Conservation (phyloP, 2,329 filamentous ascomycete species). For the Aschersonia sp. region DNA sequence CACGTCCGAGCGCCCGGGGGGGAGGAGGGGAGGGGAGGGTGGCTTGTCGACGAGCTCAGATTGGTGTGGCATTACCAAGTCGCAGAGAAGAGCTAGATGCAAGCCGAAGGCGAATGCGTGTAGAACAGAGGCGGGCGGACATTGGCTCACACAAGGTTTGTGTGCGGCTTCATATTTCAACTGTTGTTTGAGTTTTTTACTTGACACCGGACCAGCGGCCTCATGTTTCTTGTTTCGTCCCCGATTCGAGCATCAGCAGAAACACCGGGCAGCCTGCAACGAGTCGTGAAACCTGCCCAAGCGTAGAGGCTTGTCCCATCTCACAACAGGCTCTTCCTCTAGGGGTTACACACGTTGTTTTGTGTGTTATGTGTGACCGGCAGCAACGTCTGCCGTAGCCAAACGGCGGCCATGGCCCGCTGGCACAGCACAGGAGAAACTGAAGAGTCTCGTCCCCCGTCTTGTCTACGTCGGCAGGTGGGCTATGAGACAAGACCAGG, state of each 20-base stretch:
- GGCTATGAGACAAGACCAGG: background rate
- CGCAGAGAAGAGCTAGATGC: background rate
- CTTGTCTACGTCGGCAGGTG: background rate
- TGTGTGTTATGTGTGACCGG: constrained; percentile 7
- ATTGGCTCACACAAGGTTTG: background rate
- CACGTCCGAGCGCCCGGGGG: constrained; percentile 2
- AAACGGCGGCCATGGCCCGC: background rate
- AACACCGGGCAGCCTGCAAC: constrained; percentile 4
- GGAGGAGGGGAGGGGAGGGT: background rate
- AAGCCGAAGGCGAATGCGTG: background rate
- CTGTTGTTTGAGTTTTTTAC: background rate
- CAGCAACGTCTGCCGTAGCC: background rate
- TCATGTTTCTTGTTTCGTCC: background rate
- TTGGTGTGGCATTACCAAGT: constrained; percentile 1
- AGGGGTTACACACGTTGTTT: constrained; percentile 5
- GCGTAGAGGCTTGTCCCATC: constrained; percentile 3
- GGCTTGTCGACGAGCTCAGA: constrained; percentile 1
- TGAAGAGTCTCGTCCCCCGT: background rate
- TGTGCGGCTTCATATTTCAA: background rate
- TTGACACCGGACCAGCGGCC: background rate
- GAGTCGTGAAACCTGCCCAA: constrained; percentile 8
- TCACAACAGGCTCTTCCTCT: constrained; percentile 2
- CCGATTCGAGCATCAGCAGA: background rate
- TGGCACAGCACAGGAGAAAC: background rate
- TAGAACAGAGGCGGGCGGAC: background rate